These are phyloP conservation scores for Xylaria bambusicola DNA, from an alignment of 495 filamentous ascomycete species.

Conservation along the genomic window DNA sequence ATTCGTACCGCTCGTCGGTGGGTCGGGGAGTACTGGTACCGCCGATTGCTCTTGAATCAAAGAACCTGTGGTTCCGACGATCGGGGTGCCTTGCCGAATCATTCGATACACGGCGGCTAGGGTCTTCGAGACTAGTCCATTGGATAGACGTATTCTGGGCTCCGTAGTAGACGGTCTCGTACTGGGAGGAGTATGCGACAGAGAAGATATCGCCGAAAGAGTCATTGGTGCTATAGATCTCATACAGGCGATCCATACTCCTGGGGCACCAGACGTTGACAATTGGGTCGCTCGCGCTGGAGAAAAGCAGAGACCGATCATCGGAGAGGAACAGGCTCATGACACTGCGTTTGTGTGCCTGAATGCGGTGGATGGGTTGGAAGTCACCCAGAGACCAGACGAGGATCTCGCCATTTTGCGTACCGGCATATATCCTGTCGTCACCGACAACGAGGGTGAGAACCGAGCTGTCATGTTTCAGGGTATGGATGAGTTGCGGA, in stretches of 20 bases:
- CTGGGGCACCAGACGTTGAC: constrained; percentile 71
- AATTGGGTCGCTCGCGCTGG: constrained; percentile 89
- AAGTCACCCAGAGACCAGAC: constrained; percentile 89
- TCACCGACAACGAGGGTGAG: constrained; percentile 68
- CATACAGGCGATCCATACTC: constrained; percentile 62
- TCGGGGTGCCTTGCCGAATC: constrained; percentile 72
- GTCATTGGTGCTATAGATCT: constrained; percentile 91
- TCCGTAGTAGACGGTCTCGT: constrained; percentile 85
- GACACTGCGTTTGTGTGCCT: constrained; percentile 87
- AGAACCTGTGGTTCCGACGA: constrained; percentile 85
- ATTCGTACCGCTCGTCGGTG: constrained; percentile 48
- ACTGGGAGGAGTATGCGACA: constrained; percentile 75
- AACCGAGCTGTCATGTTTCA: constrained; percentile 72
- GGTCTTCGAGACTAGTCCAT: constrained; percentile 54
- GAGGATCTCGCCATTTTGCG: constrained; percentile 88
- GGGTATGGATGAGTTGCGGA: constrained; percentile 65
- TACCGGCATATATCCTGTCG: constrained; percentile 75
- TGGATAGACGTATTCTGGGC: constrained; percentile 95
- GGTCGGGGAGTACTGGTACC: constrained; percentile 74
- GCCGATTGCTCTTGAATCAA: constrained; percentile 85
- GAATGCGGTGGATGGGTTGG: constrained; percentile 70
- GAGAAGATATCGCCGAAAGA: constrained; percentile 91
- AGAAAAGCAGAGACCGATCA: constrained; percentile 78
- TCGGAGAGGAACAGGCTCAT: constrained; percentile 78
- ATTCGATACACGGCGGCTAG: constrained; percentile 53